Conservation (phyloP, 2,329 filamentous ascomycete genomes). For the Diaporthe vexans region DNA sequence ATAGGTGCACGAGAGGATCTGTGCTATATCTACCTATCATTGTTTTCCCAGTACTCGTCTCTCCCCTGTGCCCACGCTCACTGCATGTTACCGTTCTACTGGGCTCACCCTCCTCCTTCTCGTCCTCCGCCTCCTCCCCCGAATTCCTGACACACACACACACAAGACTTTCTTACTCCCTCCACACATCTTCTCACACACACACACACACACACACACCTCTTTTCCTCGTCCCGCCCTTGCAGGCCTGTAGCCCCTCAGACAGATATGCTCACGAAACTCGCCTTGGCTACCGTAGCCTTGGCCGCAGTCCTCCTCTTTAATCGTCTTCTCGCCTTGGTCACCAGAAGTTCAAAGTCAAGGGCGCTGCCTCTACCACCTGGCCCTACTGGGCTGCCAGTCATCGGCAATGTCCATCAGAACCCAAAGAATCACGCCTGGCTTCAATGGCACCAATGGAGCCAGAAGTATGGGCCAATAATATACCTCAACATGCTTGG, state of each 20-base stretch:
- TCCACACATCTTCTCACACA: background rate
- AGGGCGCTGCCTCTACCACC: conserved; percentile 24
- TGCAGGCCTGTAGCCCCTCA: conserved; percentile 16
- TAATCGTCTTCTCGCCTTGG: background rate
- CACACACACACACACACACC: background rate
- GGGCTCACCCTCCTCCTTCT: conserved; percentile 12
- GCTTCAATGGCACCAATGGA: conserved; percentile 41
- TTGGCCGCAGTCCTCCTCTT: conserved; percentile 30
- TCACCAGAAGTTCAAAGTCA: background rate
- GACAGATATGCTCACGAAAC: conserved; percentile 24
- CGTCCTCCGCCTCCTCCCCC: background rate
- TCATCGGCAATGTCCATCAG: conserved; percentile 36
- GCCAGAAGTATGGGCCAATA: conserved; percentile 46
- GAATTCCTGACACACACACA: background rate
- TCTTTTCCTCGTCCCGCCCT: background rate
- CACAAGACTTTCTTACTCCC: background rate
- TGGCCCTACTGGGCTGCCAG: conserved; percentile 30
- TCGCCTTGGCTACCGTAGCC: conserved; percentile 16
- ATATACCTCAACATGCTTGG: conserved; percentile 53
- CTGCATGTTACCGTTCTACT: conserved; percentile 23
- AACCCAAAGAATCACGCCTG: conserved; percentile 13
- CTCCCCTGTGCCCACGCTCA: conserved; percentile 5
- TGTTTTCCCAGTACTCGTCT: background rate
- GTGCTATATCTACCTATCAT: conserved; percentile 7
- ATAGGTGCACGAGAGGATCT: background rate